Evolutionary conservation across 208 protist species (phyloP).

Genomic region (Wallacemonas sp.): DNA sequence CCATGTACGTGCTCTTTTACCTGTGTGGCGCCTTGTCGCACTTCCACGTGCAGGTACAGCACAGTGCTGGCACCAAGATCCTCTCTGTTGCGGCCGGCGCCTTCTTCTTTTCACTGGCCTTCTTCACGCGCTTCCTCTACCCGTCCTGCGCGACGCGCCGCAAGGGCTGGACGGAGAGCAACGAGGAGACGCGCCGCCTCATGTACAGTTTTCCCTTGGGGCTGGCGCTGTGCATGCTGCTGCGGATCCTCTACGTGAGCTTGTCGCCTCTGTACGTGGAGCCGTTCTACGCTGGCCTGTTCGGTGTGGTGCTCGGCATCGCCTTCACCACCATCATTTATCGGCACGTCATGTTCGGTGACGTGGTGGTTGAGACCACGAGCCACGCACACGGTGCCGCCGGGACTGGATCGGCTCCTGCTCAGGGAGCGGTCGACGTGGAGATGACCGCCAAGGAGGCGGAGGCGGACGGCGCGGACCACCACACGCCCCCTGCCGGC

Average conservation of each 20-base stretch:
- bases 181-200: conserved; percentile 56
- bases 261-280: conserved; percentile 54
- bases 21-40: conserved; percentile 46
- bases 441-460: neutral
- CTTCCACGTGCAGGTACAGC: conserved; percentile 47
- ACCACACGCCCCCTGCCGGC: neutral
- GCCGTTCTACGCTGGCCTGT: conserved; percentile 51
- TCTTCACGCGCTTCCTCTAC: conserved; percentile 56
- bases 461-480: neutral
- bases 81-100: conserved; percentile 35
- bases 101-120: conserved; percentile 50
- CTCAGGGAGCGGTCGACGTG: neutral
- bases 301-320: conserved; percentile 62
- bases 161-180: conserved; percentile 15
- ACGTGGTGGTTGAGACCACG: conserved; percentile 25
- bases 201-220: conserved; percentile 61
- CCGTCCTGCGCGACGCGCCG: conserved; percentile 27
- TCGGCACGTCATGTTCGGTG: conserved; percentile 66
- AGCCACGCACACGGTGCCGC: too few species aligned
- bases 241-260: conserved; percentile 60
- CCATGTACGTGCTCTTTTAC: conserved; percentile 82
- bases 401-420: neutral
- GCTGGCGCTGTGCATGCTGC: conserved; percentile 65
- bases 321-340: conserved; percentile 55
- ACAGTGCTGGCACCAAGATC: conserved; percentile 41